Evolutionary conservation across 2,329 filamentous ascomycete species (phyloP), one percentile per base, ranked within the genome.

Genomic region (Claviceps sp.): DNA sequence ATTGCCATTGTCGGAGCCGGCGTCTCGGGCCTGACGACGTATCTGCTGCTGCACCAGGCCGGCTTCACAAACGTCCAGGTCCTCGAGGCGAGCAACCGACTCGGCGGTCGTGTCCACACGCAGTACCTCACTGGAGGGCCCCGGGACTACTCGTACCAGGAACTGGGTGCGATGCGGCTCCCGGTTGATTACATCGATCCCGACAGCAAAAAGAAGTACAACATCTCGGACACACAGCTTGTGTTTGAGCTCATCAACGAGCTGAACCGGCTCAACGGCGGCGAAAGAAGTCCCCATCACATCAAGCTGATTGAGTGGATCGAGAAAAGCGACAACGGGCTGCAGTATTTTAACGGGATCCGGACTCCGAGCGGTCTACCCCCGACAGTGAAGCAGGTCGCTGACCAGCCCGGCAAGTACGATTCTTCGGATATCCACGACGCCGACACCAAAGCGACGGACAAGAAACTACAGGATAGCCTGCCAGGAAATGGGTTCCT

Each of bases 161-260:
- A 84, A 60, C 74, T 74, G 77, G 82, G 82, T 0, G 78, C 80
- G 0, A 84, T 85, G 80, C 69, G 81, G 2, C 80, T 85, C 56
- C 81, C 82, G 0, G 69, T 76, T 16, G 72, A 70, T 2, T 73
- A 77, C 56, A 61, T 72, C 2, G 71, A 73, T 30, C 71, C 73
- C 3, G 68, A 69, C 19, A 72, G 70, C n/a, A 47, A 47, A 4
- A 80, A 81, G 58, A 82, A 76, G 0, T 67, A 69, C 56, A 73
- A 80, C 54, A 79, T 84, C 56, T 73, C 75, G 8, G 82, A 85
- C 57, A 80, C 84, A 59, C 73, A 78, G 55, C 71, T 85, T 61
- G 78, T 84, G 0, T 84, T 83, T 62, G 78, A 84, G 60, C 70
- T 85, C 2, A 80, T 74, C 2, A 72, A 73, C 5, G 73, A 76